These are phyloP conservation scores for Botryotinia globosa DNA, from an alignment of 2,329 filamentous ascomycete genomes.

Conservation along the genomic window DNA sequence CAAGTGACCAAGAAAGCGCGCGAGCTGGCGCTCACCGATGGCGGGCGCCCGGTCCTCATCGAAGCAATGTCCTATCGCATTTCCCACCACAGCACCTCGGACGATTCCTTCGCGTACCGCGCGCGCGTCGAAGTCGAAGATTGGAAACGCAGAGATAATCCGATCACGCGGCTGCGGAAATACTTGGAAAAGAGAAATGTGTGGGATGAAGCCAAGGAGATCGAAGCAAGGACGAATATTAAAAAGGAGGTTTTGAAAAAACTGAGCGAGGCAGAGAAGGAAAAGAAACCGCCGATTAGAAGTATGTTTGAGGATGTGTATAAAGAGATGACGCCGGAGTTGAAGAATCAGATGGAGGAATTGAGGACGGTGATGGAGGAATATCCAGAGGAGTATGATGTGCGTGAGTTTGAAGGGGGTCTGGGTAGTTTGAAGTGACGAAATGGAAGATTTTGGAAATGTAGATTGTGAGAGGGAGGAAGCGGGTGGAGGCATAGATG, in stretches of 20 bases:
- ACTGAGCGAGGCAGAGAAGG: constrained; percentile 78
- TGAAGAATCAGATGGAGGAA: constrained; percentile 70
- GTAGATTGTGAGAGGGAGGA: not conserved
- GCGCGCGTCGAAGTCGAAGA: constrained; percentile 91
- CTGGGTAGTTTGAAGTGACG: constrained; percentile 34
- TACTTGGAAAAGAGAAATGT: constrained; percentile 81
- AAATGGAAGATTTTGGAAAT: too few relatives aligned
- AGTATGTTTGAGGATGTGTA: constrained; percentile 86
- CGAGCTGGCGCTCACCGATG: constrained; percentile 53
- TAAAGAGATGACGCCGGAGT: constrained; percentile 78
- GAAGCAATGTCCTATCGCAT: constrained; percentile 99
- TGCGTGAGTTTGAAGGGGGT: constrained; percentile 72
- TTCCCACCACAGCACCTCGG: constrained; percentile 92
- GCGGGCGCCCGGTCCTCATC: constrained; percentile 67
- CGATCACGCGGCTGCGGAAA: constrained; percentile 79
- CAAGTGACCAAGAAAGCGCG: constrained; percentile 77
- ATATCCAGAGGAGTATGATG: constrained; percentile 91
- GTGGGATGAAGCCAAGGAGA: constrained; percentile 85
- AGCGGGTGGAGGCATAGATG: not conserved
- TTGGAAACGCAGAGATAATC: constrained; percentile 89
- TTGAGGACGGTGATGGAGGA: constrained; percentile 73
- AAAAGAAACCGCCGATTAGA: constrained; percentile 71
- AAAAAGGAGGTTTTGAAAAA: constrained; percentile 77
- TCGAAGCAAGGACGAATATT: constrained; percentile 61
- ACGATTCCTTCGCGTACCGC: constrained; percentile 95